Evolutionary conservation across 2,329 filamentous ascomycete species (phyloP), one percentile per base, ranked within the genome.

Genomic region (Neofusicoccum sp.): DNA sequence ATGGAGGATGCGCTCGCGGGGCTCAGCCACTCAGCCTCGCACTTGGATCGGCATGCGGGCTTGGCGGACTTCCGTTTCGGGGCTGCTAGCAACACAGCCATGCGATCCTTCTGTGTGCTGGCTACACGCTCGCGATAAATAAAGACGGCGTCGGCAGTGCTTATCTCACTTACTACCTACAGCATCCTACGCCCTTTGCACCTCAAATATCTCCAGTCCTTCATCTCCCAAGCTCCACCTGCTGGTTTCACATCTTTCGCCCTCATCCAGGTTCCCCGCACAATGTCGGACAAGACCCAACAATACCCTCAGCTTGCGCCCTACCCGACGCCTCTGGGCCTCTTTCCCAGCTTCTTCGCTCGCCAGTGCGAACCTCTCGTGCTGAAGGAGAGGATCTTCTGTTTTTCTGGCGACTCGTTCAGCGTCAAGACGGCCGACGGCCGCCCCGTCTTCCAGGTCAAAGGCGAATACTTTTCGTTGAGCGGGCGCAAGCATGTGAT

Each of bases 341-440:
- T 73, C 20, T 73, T 72, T 64, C 63, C 67, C 0, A 63, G 65
- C 6, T 70, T 70, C 66, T 61, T 71, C 47, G 66, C 66, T 57
- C 68, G 49, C 34, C 49, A 69, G 3, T 67, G 71, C 58, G 71
- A 66, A 61, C 84, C 81, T 2, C 73, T 89, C 6, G 69, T 84
- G 1, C 75, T 89, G 51, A 84, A 81, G 66, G 86, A 89, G 67
- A 86, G 85, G 66, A 77, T 87, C 16, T 70, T 86, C 61, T 87
- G 86, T 3, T 73, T 88, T 7, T 81, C 81, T 1, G 85, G 85
- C 61, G 86, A 89, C 74, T 84, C 80, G 71, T 89, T 89, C 73
- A 82, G 84, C 64, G 82, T 89, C 71, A 82, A 80, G 58, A 79
- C 82, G 4, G 73, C 79, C 45, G 80, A 79, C 62, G 84, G 84